These are phyloP conservation scores for Fusarium sp. DNA, from an alignment of 2,329 filamentous ascomycete genomes.

Conservation along the genomic window DNA sequence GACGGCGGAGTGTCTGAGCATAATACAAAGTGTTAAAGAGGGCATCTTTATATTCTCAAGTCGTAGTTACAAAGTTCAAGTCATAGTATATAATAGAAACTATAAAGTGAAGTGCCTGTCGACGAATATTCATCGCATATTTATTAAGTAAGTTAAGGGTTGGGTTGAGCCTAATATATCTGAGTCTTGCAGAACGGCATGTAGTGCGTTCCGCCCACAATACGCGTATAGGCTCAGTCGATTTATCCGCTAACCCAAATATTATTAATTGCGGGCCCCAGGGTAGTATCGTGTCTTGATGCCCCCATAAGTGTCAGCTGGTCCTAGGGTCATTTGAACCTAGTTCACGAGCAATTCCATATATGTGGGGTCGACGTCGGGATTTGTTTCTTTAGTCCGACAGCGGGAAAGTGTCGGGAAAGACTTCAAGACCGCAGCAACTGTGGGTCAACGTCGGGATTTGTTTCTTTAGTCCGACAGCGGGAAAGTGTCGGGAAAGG, in stretches of 20 bases:
- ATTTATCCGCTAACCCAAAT: neutral
- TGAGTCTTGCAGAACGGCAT: neutral
- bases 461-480: neutral
- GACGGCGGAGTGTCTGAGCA: neutral
- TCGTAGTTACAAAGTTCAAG: neutral
- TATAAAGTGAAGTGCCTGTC: neutral
- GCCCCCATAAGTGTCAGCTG: neutral
- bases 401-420: conserved; percentile 1
- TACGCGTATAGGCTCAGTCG: neutral
- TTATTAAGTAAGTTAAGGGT: neutral
- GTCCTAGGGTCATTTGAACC: neutral
- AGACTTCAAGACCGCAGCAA: neutral
- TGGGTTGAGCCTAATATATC: neutral
- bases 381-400: neutral
- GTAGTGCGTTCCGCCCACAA: neutral
- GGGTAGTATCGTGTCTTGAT: neutral
- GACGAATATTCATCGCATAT: neutral
- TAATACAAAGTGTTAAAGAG: neutral
- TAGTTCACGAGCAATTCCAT: neutral
- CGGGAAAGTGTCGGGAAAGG: neutral
- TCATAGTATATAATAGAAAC: neutral
- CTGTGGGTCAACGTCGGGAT: neutral
- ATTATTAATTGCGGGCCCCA: neutral
- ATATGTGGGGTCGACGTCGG: neutral
- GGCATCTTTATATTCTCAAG: neutral